Evolutionary conservation across 768 basidiomycete genomes (phyloP).

Genomic region (Boletus coccyginus): DNA sequence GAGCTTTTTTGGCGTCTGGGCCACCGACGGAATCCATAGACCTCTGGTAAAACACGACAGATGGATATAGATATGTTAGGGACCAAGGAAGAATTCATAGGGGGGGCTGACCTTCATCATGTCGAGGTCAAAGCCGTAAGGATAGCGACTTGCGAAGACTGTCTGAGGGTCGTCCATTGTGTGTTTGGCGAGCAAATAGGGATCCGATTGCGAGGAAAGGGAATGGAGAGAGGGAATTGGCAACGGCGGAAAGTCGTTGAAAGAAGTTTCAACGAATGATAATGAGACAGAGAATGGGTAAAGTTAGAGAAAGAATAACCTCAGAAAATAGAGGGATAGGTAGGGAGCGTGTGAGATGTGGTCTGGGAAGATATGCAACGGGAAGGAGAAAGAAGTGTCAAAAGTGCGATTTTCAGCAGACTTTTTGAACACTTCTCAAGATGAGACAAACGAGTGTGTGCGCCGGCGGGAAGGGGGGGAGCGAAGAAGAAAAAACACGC

Average conservation of each 20-base stretch:
- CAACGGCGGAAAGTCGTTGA: constrained; percentile 47
- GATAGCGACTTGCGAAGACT: constrained; percentile 66
- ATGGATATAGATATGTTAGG: background rate
- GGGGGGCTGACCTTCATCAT: constrained; percentile 77
- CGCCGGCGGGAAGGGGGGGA: constrained; percentile 13
- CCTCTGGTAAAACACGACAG: constrained; percentile 46
- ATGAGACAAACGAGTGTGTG: constrained; percentile 34
- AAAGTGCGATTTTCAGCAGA: constrained; percentile 27
- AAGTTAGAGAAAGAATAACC: constrained; percentile 55
- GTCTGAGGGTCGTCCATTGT: constrained; percentile 75
- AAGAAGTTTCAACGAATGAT: constrained; percentile 34
- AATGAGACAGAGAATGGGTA: constrained; percentile 47
- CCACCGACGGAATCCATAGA: constrained; percentile 82
- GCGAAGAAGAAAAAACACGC: constrained; percentile 37
- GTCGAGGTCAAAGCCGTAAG: constrained; percentile 80
- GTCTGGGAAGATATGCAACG: constrained; percentile 28
- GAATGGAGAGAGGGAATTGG: constrained; percentile 46
- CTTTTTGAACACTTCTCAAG: constrained; percentile 27
- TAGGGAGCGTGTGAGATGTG: constrained; percentile 46
- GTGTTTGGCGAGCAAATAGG: constrained; percentile 22
- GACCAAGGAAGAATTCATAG: background rate
- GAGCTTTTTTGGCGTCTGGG: constrained; percentile 86
- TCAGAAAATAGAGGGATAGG: constrained; percentile 31
- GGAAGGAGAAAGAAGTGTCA: constrained; percentile 20
- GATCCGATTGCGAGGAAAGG: constrained; percentile 25